phyloP scores from a whole-genome alignment of 2,329 filamentous ascomycete genomes.

The Fusarium nodosum region DNA sequence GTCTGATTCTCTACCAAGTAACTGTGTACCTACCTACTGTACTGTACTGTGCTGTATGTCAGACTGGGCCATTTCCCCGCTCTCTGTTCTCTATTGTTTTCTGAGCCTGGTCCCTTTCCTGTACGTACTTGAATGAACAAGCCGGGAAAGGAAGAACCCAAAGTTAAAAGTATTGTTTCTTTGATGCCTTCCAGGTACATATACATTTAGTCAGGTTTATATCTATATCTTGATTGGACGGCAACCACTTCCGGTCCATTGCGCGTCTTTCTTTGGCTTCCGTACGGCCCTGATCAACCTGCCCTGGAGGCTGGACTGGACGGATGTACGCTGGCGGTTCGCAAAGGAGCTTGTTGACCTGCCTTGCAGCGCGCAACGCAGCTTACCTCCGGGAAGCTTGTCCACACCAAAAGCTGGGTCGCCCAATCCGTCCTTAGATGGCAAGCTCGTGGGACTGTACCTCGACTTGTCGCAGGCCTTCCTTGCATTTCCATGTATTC shows the following conservation, averaged over 20 bases:
- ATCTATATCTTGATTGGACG: constrained; percentile 28
- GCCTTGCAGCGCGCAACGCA: constrained; percentile 23
- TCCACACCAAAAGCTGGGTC: constrained; percentile 37
- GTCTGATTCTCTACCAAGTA: neutral
- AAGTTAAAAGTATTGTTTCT: constrained; percentile 7
- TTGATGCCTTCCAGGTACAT: constrained; percentile 32
- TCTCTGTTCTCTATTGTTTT: constrained; percentile 7
- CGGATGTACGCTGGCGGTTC: constrained; percentile 22
- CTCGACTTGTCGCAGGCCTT: constrained; percentile 26
- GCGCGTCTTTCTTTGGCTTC: constrained; percentile 31
- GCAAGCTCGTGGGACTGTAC: constrained; percentile 42
- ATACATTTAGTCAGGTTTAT: constrained; percentile 2
- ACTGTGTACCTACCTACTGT: too few relatives aligned
- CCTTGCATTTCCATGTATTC: constrained; percentile 43
- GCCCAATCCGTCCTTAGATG: constrained; percentile 41
- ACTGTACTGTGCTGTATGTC: neutral
- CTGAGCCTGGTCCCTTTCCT: neutral
- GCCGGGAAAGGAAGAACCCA: constrained; percentile 36
- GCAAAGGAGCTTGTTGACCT: constrained; percentile 26
- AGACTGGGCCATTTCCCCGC: constrained; percentile 16
- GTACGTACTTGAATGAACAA: constrained; percentile 14
- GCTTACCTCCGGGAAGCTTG: constrained; percentile 39
- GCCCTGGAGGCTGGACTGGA: constrained; percentile 11
- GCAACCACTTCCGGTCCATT: constrained; percentile 23
- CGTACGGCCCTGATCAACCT: constrained; percentile 33